Percentiles rank a stretch among this genome's conserved stretches.
These are phyloP conservation scores for Penicillium nordicum DNA, from an alignment of 2,329 filamentous ascomycete genomes.

Conservation along the genomic window DNA sequence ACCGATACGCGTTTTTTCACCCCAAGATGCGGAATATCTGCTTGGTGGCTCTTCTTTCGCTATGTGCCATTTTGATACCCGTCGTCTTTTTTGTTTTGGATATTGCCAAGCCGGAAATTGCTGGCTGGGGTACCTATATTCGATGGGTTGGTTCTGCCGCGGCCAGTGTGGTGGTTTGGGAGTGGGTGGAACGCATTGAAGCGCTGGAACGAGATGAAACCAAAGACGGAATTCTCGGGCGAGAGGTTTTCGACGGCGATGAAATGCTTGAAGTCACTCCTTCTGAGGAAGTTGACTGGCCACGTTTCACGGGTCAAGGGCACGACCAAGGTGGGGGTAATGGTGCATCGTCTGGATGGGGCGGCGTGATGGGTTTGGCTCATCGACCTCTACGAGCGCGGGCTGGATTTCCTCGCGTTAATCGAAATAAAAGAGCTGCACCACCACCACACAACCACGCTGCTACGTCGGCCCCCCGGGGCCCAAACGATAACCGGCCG, in stretches of 20 bases:
- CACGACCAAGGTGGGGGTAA: conserved; percentile 39
- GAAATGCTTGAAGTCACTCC: conserved; percentile 76
- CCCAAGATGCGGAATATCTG: conserved; percentile 85
- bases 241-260: conserved; percentile 90
- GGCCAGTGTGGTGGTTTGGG: conserved; percentile 95
- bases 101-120: conserved; percentile 78
- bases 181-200: conserved; percentile 95
- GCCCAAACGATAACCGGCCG: conserved; percentile 25
- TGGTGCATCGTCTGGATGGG: conserved; percentile 39
- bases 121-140: conserved; percentile 92
- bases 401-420: conserved; percentile 27
- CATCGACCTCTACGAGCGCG: conserved; percentile 38
- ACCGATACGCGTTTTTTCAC: conserved; percentile 86
- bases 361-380: conserved; percentile 35
- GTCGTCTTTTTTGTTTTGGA: conserved; percentile 92
- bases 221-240: conserved; percentile 85
- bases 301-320: conserved; percentile 34
- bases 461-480: conserved; percentile 12
- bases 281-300: conserved; percentile 54
- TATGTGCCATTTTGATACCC: conserved; percentile 79
- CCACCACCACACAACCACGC: conserved; percentile 10
- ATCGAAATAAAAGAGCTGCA: conserved; percentile 18
- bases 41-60: conserved; percentile 72
- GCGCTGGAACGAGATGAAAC: conserved; percentile 88
- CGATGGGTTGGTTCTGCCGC: conserved; percentile 94